Conservation (phyloP, 352 stramenopile genomes). For the Achlya hypogyna region DNA sequence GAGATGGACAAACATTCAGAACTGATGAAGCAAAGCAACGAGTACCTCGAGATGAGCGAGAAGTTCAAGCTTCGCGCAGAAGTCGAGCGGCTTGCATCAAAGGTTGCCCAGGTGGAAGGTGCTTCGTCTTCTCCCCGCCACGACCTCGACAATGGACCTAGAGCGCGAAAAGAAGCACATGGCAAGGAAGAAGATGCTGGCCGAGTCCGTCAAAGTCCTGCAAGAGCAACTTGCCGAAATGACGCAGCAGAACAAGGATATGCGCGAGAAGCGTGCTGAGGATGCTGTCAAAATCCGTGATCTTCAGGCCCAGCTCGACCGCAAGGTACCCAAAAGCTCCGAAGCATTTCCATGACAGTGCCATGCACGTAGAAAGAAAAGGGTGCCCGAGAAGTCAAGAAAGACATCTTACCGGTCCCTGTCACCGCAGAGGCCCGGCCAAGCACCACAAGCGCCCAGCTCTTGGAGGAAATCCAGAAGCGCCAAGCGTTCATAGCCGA, state of each 20-base stretch:
- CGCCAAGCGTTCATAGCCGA: background rate
- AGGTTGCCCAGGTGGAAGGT: background rate
- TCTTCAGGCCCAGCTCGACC: background rate
- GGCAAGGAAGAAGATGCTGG: background rate
- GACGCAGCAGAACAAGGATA: conserved; percentile 7
- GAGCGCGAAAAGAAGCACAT: conserved; percentile 14
- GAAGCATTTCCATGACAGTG: background rate
- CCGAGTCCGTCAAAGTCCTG: conserved; percentile 3
- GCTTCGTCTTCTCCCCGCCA: background rate
- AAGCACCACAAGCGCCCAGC: background rate
- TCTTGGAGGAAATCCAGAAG: background rate
- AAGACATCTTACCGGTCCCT: background rate
- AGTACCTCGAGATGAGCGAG: conserved; percentile 10
- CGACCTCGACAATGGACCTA: background rate
- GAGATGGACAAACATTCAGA: conserved; percentile 2
- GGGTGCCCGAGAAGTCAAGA: background rate
- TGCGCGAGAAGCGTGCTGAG: background rate
- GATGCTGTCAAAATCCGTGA: background rate
- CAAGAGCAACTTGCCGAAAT: background rate
- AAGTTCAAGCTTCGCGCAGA: conserved; percentile 12
- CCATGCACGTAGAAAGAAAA: background rate
- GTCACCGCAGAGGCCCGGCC: background rate
- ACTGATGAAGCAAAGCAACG: conserved; percentile 14
- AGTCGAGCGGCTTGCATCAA: background rate
- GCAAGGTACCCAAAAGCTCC: background rate